These are phyloP conservation scores for Fagus crenata DNA, from an alignment of 306 rosid species.

Conservation along the genomic window DNA sequence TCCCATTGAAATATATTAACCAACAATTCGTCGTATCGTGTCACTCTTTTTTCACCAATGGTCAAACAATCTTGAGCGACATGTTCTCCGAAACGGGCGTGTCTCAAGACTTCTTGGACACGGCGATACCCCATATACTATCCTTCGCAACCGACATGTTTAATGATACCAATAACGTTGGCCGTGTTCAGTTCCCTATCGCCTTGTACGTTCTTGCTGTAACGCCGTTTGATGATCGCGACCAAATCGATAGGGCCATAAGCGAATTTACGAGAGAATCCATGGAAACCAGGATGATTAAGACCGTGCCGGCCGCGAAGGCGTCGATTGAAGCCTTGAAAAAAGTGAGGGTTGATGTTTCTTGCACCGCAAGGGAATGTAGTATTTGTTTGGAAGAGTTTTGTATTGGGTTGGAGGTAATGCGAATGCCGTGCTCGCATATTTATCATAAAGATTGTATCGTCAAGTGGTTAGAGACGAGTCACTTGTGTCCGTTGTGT, in stretches of 20 bases:
- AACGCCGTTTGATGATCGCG: constrained; percentile 31
- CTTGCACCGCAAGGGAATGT: constrained; percentile 10
- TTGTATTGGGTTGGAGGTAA: constrained; percentile 25
- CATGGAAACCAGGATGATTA: not conserved
- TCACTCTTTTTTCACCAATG: constrained; percentile 16
- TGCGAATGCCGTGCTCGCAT: constrained; percentile 39
- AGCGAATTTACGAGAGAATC: constrained; percentile 8
- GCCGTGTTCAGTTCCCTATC: constrained; percentile 9
- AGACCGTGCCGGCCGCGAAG: constrained; percentile 27
- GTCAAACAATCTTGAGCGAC: not conserved
- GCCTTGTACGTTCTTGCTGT: constrained; percentile 28
- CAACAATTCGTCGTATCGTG: constrained; percentile 28
- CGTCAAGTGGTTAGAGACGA: constrained; percentile 30
- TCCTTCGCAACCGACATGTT: constrained; percentile 16
- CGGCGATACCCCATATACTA: constrained; percentile 17
- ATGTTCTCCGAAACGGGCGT: constrained; percentile 28
- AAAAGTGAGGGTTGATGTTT: constrained; percentile 26
- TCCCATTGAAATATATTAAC: constrained; percentile 17
- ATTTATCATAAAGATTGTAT: constrained; percentile 39
- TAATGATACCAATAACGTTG: constrained; percentile 13
- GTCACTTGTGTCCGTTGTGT: constrained; percentile 40
- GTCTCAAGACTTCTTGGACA: constrained; percentile 25
- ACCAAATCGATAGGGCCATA: constrained; percentile 29
- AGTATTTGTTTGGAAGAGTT: constrained; percentile 44
- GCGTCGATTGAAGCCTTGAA: constrained; percentile 23